These are phyloP conservation scores for Alliaria petiolata DNA, from an alignment of 345 rosid genomes.

Conservation along the genomic window DNA sequence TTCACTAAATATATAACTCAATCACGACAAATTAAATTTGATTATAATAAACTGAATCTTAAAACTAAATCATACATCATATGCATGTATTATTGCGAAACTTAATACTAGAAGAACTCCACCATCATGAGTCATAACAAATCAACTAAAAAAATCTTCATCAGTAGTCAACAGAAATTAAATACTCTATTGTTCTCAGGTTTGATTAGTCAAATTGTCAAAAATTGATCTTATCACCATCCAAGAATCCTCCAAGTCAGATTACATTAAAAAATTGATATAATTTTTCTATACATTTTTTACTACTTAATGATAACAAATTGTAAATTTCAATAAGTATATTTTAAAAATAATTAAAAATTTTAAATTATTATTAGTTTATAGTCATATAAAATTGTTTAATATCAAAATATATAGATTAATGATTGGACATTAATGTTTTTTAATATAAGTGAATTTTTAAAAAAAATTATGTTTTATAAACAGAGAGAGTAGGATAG, in stretches of 20 bases:
- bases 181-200: neutral
- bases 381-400: too few species aligned
- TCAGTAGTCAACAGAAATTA: neutral
- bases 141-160: neutral
- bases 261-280: too few species aligned
- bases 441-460: too few species aligned
- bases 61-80: neutral
- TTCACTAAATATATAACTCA: neutral
- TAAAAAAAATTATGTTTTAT: too few species aligned
- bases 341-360: too few species aligned
- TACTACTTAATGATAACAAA: too few species aligned
- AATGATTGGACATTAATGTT: too few species aligned
- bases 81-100: conserved; percentile 10
- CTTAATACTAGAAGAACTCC: neutral
- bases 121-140: conserved; percentile 4
- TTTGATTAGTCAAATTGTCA: neutral
- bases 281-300: too few species aligned
- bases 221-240: neutral
- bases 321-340: too few species aligned
- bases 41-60: conserved; percentile 1
- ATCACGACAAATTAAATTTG: neutral
- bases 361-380: too few species aligned
- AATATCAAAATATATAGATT: too few species aligned
- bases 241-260: neutral
- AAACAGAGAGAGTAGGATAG: too few species aligned